Evolutionary conservation across 2,329 filamentous ascomycete genomes (phyloP), one percentile per base, ranked within the genome.

Genomic region (Venturiaceae sp.): DNA sequence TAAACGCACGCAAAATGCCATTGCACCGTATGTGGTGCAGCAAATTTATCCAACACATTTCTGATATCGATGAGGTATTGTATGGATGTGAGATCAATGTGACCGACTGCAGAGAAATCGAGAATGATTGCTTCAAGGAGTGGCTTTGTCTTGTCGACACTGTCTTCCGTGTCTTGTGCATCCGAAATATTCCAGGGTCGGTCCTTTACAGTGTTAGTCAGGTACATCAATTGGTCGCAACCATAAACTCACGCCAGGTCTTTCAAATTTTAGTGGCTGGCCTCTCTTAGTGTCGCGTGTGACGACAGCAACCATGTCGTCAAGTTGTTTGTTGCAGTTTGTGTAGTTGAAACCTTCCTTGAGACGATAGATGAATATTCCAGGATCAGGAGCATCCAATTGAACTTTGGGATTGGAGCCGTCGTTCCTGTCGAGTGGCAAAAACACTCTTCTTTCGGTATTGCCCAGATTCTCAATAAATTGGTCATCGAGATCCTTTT

Each of bases 311-410:
- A 84, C 82, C 55, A 95, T 78, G 67, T 89, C 81, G 66, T 95
- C 90, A 52, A 95, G 81, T 61, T 92, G 89, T 68, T 88, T 84
- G 64, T 88, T 89, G 21, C 90, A 90, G 64, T 95, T 96, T 62
- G 91, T 89, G 68, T 96, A 96, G 74, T 92, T 95, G 79, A 95
- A 95, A 47, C 90, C 88, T 74, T 96, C 91, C 0, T 88, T 85
- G 72, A 96, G 95, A 46, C 91, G 85, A 75, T 96, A 96, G 67
- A 96, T 95, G 74, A 96, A 96, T 63, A 97, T 82, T 50, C 92
- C 92, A 0, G 92, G 91, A 66, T 90, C 87, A 1, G 91, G 90
- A 60, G 82, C 83, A 60, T 86, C 78, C 14, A 92, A 76, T 8
- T 85, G 79, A 37, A 95, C 78, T 28, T 85, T 80, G 0, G 91